Percentiles rank a stretch among this genome's conserved stretches.
phyloP scores from a whole-genome alignment of 1,139 yeast genomes.

The Hansenula sp. region DNA sequence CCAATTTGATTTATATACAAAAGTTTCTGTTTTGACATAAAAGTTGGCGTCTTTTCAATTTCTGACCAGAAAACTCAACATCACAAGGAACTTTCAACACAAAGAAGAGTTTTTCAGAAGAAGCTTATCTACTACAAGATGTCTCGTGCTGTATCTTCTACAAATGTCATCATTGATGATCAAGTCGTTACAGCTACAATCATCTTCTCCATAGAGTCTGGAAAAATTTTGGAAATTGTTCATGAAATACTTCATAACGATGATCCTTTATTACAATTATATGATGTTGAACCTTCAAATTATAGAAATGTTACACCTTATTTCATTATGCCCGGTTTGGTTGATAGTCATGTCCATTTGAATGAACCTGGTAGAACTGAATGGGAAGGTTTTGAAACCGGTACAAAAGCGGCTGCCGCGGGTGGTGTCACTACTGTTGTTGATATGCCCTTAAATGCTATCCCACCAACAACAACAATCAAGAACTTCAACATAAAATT shows the following conservation, averaged over 20 bases:
- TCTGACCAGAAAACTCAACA: no score
- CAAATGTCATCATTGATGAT: constrained; percentile 55
- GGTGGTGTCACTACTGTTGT: constrained; percentile 96
- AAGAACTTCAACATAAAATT: constrained; percentile 71
- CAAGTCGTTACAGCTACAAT: constrained; percentile 61
- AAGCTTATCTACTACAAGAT: constrained; percentile 4
- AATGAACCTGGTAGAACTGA: constrained; percentile 95
- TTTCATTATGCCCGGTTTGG: constrained; percentile 81
- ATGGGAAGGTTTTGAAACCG: constrained; percentile 95
- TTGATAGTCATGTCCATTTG: constrained; percentile 89
- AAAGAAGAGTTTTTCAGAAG: no score
- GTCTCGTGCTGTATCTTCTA: constrained; percentile 58
- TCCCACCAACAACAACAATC: constrained; percentile 90
- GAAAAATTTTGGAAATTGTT: constrained; percentile 56
- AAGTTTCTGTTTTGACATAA: no score
- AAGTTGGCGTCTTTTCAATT: no score
- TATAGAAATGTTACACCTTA: constrained; percentile 59
- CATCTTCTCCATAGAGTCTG: constrained; percentile 57
- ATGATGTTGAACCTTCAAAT: constrained; percentile 38
- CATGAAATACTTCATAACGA: constrained; percentile 30
- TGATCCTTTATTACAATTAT: constrained; percentile 37
- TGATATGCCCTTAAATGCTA: constrained; percentile 95
- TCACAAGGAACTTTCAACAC: no score
- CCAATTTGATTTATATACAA: no score
- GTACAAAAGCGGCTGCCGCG: constrained; percentile 87